Base-by-base conservation (phyloP, 1,139 yeast genomes). In the Debaryomyces sp. region DNA sequence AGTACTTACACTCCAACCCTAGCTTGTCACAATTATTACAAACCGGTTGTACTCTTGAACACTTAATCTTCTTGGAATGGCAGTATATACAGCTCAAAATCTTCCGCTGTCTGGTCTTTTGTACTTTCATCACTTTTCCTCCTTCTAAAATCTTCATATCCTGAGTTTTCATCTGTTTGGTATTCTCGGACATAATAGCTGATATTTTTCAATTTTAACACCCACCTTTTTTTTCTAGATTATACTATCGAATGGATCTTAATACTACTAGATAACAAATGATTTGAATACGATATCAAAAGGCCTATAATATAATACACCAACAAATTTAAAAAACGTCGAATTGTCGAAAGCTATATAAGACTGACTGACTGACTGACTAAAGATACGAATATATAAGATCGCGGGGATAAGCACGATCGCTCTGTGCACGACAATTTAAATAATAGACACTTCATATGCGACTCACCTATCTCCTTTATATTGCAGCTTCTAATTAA, bases 51-150 rank as follows among this genome's bases (percentile, higher is more conserved):
- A 69, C 77, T 50, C 87, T 66, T 2, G 82, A 75, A 57, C 87
- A 82, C 58, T 81, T 81, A 55, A 82, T 81, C 62, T 82, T 82
- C 50, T 84, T 74, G 47, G 82, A 80, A 60, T 82, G 87, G 54
- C 87, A 82, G 40, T 83, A 77, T 12, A 82, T 80, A 64, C 87
- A 82, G 50, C 81, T 75, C 44, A 79, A 67, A 42, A 82, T 81
- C 57, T 76, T 74, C 47, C 87, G 63, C 59, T 82, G 87, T 51
- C 87, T 74, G 5, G 82, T 70, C 50, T 79, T 81, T 54, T 82
- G 87, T 7, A 81, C 79, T 61, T 82, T 82, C 70, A 79, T 76
- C 6, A 74, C 71, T 49, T 70, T 69, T 7, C 86, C 84, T 55
- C 78, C 72, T 7, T 49, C 52, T 30, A 51, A 34, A 13, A 51